A percentile compares a stretch with the other conserved stretches of the same genome.
Conservation (phyloP, 129 eudicot species). For the Rutidosis leptorrhynchoides region DNA sequence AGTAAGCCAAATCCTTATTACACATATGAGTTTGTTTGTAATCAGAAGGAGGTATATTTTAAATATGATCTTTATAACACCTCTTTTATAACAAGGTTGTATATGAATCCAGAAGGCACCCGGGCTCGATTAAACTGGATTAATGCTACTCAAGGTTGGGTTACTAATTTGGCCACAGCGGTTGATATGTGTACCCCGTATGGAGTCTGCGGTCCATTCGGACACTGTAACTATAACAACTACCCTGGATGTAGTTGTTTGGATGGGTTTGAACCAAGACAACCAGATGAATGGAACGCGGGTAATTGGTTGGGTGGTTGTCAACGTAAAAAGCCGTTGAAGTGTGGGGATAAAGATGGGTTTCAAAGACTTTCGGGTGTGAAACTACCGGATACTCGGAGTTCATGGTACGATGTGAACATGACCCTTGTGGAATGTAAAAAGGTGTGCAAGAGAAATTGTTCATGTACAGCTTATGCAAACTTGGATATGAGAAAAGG, state of each 20-base stretch:
- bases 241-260: neutral
- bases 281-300: neutral
- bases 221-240: neutral
- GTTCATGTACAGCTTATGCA: conserved; percentile 3
- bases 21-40: neutral
- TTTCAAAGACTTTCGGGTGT: neutral
- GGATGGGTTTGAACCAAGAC: neutral
- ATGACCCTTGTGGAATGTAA: conserved; percentile 1
- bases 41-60: neutral
- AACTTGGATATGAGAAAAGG: neutral
- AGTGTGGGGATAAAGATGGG: neutral
- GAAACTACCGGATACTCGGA: neutral
- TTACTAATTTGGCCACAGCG: neutral
- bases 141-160: neutral
- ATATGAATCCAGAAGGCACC: neutral
- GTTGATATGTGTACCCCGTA: neutral
- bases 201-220: neutral
- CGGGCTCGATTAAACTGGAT: neutral
- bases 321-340: neutral
- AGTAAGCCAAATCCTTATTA: neutral
- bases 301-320: neutral
- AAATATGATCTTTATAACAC: neutral
- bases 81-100: neutral
- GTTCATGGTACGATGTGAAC: neutral
- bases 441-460: neutral